Evolutionary conservation across 768 basidiomycete genomes (phyloP).

Genomic region (Suillus occidentalis): DNA sequence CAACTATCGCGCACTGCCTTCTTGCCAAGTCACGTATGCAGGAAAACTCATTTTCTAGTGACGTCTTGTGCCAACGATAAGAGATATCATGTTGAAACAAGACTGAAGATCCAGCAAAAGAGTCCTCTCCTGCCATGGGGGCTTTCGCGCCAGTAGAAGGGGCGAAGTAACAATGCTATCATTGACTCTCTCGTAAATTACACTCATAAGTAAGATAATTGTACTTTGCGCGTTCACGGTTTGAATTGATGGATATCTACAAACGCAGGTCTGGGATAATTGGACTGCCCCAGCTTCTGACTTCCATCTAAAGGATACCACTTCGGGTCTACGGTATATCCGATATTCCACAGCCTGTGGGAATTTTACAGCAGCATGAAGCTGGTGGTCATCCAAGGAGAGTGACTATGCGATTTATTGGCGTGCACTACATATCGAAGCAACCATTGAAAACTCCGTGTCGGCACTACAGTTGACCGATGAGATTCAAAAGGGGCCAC

Average conservation of each 20-base stretch:
- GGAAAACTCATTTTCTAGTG: slow-evolving; percentile 71
- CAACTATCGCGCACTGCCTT: slow-evolving; percentile 72
- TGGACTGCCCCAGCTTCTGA: no score
- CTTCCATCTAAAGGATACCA: background rate
- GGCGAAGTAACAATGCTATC: background rate
- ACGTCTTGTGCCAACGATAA: slow-evolving; percentile 77
- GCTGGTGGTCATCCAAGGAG: background rate
- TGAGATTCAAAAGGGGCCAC: background rate
- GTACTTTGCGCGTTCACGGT: background rate
- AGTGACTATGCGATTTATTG: background rate
- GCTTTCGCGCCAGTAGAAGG: slow-evolving; percentile 50
- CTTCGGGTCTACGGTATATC: background rate
- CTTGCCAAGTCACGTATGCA: slow-evolving; percentile 50
- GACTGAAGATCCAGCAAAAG: slow-evolving; percentile 47
- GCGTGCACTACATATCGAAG: no score
- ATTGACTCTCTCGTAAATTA: background rate
- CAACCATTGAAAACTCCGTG: background rate
- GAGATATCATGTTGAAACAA: slow-evolving; percentile 62
- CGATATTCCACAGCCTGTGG: background rate
- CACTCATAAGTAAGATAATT: background rate
- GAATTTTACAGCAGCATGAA: background rate
- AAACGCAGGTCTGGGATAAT: background rate
- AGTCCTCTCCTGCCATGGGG: slow-evolving; percentile 34
- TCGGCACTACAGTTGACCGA: background rate
- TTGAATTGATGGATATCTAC: background rate